Evolutionary conservation across 1,284 basidiomycete species (phyloP).

Genomic region (Ustilago lituana): DNA sequence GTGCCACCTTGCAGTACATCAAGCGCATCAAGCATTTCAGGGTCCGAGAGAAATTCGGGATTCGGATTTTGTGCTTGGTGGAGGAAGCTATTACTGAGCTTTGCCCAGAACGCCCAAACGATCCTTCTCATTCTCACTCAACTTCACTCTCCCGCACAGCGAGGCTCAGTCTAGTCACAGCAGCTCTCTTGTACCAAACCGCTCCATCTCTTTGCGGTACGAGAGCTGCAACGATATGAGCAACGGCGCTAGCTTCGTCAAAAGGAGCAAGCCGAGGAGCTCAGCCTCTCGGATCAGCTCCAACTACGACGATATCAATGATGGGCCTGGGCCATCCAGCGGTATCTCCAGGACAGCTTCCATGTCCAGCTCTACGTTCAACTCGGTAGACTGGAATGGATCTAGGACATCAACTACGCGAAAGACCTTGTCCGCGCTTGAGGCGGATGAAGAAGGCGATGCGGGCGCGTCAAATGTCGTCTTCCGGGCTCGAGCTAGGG

Average conservation of each 20-base stretch:
- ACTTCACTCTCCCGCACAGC: not conserved
- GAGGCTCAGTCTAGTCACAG: not conserved
- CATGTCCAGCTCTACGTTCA: not conserved
- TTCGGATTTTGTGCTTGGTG: conserved; percentile 9
- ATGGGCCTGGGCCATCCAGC: conserved; percentile 10
- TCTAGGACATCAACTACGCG: conserved; percentile 1
- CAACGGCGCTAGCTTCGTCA: conserved; percentile 29
- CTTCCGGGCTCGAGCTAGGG: conserved; percentile 25
- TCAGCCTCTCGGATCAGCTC: conserved; percentile 25
- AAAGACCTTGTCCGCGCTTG: not conserved
- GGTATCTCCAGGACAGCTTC: not conserved
- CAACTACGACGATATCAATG: conserved; percentile 16
- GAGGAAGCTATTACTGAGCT: conserved; percentile 12
- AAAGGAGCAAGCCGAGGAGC: conserved; percentile 30
- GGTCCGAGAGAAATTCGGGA: conserved; percentile 17
- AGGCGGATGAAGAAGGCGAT: conserved; percentile 6
- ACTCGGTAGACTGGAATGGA: not conserved
- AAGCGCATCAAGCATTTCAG: not conserved
- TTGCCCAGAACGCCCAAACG: not conserved
- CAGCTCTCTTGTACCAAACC: too few species aligned
- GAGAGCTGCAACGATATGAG: conserved; percentile 8
- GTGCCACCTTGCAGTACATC: not conserved
- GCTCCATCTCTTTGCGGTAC: too few species aligned
- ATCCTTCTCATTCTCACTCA: not conserved
- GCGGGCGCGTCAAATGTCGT: conserved; percentile 10